Percentiles rank a stretch among this genome's conserved stretches.
These are phyloP conservation scores for Gaertneriomyces semiglobifer DNA, from an alignment of 192 early-diverging fungal genomes.

Conservation along the genomic window DNA sequence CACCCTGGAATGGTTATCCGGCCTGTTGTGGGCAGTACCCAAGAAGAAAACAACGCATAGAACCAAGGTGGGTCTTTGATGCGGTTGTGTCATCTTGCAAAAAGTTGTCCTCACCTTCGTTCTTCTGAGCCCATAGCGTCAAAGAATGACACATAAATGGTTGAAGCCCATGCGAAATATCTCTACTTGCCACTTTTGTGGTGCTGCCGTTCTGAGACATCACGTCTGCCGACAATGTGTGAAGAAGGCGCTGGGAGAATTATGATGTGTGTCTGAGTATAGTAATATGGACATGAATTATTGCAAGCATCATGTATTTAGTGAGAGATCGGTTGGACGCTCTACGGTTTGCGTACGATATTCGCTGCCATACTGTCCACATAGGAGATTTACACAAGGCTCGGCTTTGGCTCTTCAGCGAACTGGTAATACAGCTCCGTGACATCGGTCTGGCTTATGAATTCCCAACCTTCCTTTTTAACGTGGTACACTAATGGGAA, in stretches of 20 bases:
- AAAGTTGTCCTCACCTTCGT: not conserved
- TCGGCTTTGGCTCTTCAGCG: constrained; percentile 15
- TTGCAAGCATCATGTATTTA: too few species aligned
- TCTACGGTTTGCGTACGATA: too few species aligned
- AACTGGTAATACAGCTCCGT: constrained; percentile 72
- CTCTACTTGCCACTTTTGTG: constrained; percentile 71
- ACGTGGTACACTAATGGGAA: constrained; percentile 81
- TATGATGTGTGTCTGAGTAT: too few species aligned
- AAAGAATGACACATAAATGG: constrained; percentile 45
- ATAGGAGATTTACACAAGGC: constrained; percentile 2
- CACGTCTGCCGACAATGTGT: constrained; percentile 63
- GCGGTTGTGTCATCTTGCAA: not conserved
- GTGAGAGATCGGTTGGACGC: too few species aligned
- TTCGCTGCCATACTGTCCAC: too few species aligned
- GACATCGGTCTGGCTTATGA: constrained; percentile 80
- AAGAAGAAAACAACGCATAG: constrained; percentile 92
- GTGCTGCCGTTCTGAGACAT: constrained; percentile 65
- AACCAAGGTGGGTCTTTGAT: constrained; percentile 61
- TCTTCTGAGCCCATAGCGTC: constrained; percentile 20
- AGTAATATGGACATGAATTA: too few species aligned
- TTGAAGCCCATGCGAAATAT: constrained; percentile 44
- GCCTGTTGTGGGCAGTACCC: constrained; percentile 78
- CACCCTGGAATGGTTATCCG: constrained; percentile 37
- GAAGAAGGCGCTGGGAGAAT: constrained; percentile 9
- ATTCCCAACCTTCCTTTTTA: constrained; percentile 84